Evolutionary conservation across 176 grass and related monocot species (phyloP).

Genomic region (Ampelocalamus luodianensis): DNA sequence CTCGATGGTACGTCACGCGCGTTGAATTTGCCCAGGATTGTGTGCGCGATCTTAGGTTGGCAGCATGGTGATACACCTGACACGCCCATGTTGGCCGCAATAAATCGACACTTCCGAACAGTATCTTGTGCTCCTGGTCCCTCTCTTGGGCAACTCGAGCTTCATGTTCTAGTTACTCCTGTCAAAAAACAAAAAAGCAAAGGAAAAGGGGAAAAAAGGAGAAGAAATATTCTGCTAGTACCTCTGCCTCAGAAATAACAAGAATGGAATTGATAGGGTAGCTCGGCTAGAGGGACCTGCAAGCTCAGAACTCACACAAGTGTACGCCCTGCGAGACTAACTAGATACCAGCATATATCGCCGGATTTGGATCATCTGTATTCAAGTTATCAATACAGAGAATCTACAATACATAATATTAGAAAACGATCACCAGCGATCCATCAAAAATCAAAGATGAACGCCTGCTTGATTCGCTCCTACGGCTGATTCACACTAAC

Average conservation of each 20-base stretch:
- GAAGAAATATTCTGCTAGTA: no score
- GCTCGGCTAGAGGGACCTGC: not conserved
- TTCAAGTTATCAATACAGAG: no score
- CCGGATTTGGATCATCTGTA: no score
- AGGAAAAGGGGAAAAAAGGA: no score
- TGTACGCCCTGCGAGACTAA: not conserved
- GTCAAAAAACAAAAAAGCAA: no score
- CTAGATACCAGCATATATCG: not conserved
- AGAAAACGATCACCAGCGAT: no score
- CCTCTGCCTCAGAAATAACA: not conserved
- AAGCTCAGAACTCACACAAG: not conserved
- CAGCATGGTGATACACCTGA: not conserved
- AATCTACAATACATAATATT: no score
- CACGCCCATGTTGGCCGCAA: slow-evolving; percentile 1
- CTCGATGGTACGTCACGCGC: slow-evolving; percentile 49
- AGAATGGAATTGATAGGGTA: slow-evolving; percentile 25
- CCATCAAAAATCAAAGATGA: no score
- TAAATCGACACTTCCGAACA: not conserved
- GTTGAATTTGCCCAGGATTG: no score
- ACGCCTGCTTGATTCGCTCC: no score
- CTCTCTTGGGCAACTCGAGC: not conserved
- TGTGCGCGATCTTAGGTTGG: no score
- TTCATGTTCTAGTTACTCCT: not conserved
- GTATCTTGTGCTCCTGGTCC: not conserved
- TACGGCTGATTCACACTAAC: no score